Evolutionary conservation across 192 early-diverging fungal species (phyloP), one percentile per base, ranked within the genome.

Genomic region (Spizellomyces punctatus): DNA sequence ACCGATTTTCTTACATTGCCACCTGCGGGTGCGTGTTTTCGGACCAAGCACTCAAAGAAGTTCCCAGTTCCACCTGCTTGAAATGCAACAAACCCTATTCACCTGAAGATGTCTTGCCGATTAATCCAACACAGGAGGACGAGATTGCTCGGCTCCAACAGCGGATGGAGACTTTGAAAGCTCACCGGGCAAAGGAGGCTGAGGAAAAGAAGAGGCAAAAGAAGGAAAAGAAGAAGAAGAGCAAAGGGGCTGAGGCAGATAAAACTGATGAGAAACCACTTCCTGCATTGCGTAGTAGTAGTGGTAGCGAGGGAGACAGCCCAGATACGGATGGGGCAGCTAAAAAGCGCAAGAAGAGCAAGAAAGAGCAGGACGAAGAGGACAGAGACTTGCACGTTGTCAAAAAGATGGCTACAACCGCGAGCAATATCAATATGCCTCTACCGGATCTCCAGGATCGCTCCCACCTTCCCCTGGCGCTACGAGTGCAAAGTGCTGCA

Each of bases 21-120:
- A 82, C 81, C 6, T 94, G 93, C 80, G 94, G 94, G 5, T 92
- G 91, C 73, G 92, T 89, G 7, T 76, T 95, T 77, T 88, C 93
- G 10, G 89, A 91, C 58, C 85, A 89, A 63, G 91, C 91, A 6
- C 71, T 95, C 41, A 90, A 91, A 66, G 85, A 90, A 64, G 78
- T 93, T 27, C 85, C 90, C 8, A 82, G 82, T 6, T 74, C 70
- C 19, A 75, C 80, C 10, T 95, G 93, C 74, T 67, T 92, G 16
- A 84, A 76, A 58, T 95, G 94, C 71, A 73, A 83, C 14, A 86
- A 85, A 58, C 74, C 88, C 19, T 93, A 81, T 74, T 69, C 78
- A 2, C 42, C 74, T 7, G 73, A 79, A 1, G 89, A 92, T 77
- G 69, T 91, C 9, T 78, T 94, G 42, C 78, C 84, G 6, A 83